Evolutionary conservation across 306 rosid genomes (phyloP), one percentile per base, ranked within the genome.

Genomic region (Fragaria nilgerrensis): DNA sequence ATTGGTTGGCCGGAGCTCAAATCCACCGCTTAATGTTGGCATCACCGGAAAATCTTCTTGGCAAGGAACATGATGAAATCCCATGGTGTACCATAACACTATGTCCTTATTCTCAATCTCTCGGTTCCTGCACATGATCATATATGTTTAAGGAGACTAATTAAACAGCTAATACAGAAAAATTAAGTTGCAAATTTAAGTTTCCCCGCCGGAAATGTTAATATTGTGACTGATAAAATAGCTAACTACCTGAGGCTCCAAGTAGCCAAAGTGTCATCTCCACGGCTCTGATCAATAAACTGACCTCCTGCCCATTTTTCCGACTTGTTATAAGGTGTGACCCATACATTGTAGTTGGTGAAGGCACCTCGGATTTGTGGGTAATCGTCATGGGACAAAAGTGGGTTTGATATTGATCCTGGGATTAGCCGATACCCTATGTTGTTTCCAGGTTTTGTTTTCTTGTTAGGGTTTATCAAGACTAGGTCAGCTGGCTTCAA

Each of bases 1-100:
- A 82, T 91, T 91, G 2, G 89, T 86, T 5, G 96, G 93, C 68
- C 89, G 85, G 32, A 91, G 81, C 78, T 91, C 96, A 82, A 89
- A 80, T 68, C 68, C 80, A 59, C 66, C 50, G 3, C 58, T 89
- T 72, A 91, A 70, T 20, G 85, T 78, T n/a, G 93, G 92, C 96
- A 91, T 91, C 68, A 91, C 45, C 39, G 96, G 93, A 62, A 84
- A 89, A 23, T 89, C 93, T 27, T 91, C 96, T 29, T 91, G 92
- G 64, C 80, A 72, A 25, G 93, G 93, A 27, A 91, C 87, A 77
- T 89, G 96, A 68, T 89, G 93, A 62, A 91, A 79, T 25, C 90
- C 93, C 74, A 81, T 56, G 27, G 88, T 91, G 67, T 86, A 84
- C 96, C 96, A 89, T 71, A 89, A 15, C 41, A 81, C 84, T 71